Conservation (phyloP, 2,329 filamentous ascomycete species). For the Berkeleyomyces basicola region DNA sequence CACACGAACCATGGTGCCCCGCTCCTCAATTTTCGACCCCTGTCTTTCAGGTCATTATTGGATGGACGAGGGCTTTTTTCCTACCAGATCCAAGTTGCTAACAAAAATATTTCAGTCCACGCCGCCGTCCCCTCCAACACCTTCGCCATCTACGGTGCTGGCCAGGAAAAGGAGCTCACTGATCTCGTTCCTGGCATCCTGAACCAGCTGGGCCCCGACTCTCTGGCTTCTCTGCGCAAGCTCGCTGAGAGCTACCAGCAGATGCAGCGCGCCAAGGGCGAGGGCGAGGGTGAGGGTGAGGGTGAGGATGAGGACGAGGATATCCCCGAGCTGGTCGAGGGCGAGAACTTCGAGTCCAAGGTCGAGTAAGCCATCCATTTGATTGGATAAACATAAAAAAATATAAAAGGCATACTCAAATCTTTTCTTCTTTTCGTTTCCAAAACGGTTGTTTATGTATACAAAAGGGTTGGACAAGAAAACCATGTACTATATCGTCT, state of each 20-base stretch:
- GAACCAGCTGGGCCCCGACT: constrained; percentile 98
- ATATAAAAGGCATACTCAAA: constrained; percentile 14
- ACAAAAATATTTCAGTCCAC: constrained; percentile 50
- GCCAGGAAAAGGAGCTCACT: constrained; percentile 98
- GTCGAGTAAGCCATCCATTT: constrained; percentile 51
- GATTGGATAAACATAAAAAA: constrained; percentile 16
- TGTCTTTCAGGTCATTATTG: neutral
- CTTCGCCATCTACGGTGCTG: constrained; percentile 97
- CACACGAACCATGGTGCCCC: neutral
- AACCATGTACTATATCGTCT: neutral
- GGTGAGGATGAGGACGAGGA: constrained; percentile 86
- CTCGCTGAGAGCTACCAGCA: constrained; percentile 98
- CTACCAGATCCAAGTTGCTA: neutral
- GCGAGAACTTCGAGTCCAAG: constrained; percentile 97
- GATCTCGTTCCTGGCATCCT: constrained; percentile 98
- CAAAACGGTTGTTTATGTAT: constrained; percentile 13
- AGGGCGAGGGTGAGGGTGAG: constrained; percentile 65
- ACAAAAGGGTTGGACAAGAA: neutral
- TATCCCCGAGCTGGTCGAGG: constrained; percentile 91
- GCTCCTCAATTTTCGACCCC: neutral
- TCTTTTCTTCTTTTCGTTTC: constrained; percentile 15
- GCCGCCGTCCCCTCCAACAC: constrained; percentile 96
- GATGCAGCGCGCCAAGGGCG: constrained; percentile 87
- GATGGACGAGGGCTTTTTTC: neutral
- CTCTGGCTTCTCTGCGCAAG: constrained; percentile 91